Evolutionary conservation across 73 alveolate species (phyloP).

Genomic region (Uronychia binucleata): DNA sequence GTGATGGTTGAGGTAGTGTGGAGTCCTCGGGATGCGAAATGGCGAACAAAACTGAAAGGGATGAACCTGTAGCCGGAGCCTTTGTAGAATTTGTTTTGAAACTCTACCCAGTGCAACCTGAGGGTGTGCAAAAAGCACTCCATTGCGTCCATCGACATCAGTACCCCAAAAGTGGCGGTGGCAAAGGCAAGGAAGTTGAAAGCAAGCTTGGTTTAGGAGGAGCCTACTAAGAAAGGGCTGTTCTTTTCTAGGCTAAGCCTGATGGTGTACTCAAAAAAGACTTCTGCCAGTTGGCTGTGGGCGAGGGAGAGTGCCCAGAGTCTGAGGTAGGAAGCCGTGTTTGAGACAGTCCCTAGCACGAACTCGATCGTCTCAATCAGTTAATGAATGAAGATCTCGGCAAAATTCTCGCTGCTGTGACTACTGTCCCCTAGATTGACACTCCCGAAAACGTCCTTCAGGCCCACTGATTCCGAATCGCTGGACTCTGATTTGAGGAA

Average conservation of each 20-base stretch:
- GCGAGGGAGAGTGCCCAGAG: conserved; percentile 95
- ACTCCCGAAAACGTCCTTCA: background rate
- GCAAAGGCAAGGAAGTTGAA: background rate
- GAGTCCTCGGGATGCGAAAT: no score
- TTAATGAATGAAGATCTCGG: conserved; percentile 78
- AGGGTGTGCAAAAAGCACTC: conserved; percentile 96
- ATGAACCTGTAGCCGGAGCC: conserved; percentile 90
- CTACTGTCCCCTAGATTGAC: background rate
- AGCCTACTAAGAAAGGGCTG: background rate
- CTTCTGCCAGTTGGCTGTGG: conserved; percentile 90
- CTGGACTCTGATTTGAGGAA: background rate
- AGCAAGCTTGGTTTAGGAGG: background rate
- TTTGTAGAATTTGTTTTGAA: conserved; percentile 93
- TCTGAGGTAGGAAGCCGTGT: conserved; percentile 94
- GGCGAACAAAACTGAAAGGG: conserved; percentile 68
- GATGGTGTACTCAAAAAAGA: conserved; percentile 59
- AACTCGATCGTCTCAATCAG: conserved; percentile 91
- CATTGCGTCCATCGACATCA: conserved; percentile 96
- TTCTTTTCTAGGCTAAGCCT: background rate
- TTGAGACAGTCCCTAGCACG: conserved; percentile 86
- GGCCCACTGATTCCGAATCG: background rate
- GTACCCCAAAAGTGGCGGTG: conserved; percentile 38
- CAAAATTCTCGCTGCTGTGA: background rate
- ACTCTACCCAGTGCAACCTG: conserved; percentile 97
- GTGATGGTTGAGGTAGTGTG: no score